phyloP scores from a whole-genome alignment of 805 yeast species.

The Maudiozyma serrabonitensis region DNA sequence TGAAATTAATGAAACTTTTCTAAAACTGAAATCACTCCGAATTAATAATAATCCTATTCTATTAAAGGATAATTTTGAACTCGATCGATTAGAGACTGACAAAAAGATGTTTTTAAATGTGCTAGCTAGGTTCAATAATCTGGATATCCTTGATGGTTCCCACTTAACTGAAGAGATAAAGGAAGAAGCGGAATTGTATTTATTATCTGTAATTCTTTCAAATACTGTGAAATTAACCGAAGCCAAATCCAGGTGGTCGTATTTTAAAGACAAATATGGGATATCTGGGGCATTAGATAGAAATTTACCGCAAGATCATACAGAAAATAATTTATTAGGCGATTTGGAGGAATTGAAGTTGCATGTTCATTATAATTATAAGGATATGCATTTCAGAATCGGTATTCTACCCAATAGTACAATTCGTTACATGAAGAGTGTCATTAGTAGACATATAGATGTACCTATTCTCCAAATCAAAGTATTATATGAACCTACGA shows the following conservation, averaged over 20 bases:
- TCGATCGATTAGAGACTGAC: slow-evolving; percentile 12
- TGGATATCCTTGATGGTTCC: slow-evolving; percentile 51
- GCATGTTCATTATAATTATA: slow-evolving; percentile 4
- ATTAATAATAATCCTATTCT: slow-evolving; percentile 46
- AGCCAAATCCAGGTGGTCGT: slow-evolving; percentile 32
- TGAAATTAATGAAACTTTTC: slow-evolving; percentile 29
- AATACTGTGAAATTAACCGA: slow-evolving; percentile 21
- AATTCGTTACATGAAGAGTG: slow-evolving; percentile 18
- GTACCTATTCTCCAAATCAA: slow-evolving; percentile 5
- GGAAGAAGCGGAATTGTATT: slow-evolving; percentile 57
- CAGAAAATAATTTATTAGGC: not conserved
- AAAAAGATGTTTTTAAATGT: slow-evolving; percentile 19
- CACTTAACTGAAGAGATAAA: slow-evolving; percentile 38
- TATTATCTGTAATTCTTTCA: slow-evolving; percentile 39
- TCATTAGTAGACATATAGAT: slow-evolving; percentile 7
- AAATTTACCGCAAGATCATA: not conserved
- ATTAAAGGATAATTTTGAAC: slow-evolving; percentile 3
- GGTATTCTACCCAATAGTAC: slow-evolving; percentile 11
- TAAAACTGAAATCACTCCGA: slow-evolving; percentile 37
- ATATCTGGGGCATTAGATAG: not conserved
- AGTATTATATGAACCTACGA: slow-evolving; percentile 6
- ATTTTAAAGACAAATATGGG: slow-evolving; percentile 32
- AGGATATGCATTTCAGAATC: not conserved
- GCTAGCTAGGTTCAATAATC: slow-evolving; percentile 37
- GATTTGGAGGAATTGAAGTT: slow-evolving; percentile 8